Conservation (phyloP, 2,329 filamentous ascomycete species). For the Calonectria henricotiae region DNA sequence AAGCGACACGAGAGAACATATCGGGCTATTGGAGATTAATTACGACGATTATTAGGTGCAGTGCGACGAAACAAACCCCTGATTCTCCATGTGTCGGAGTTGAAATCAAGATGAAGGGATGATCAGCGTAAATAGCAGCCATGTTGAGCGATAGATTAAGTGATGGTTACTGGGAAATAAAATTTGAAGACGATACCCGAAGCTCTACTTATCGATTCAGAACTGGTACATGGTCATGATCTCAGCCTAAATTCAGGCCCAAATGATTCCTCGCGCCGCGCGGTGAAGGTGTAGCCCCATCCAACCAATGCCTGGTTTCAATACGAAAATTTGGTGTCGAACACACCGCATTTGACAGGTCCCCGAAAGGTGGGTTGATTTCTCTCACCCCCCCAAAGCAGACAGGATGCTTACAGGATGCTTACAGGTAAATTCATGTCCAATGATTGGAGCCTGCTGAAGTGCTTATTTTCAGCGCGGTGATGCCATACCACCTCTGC, state of each 20-base stretch:
- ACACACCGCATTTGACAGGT: not conserved
- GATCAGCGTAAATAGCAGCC: conserved; percentile 32
- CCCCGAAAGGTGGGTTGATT: conserved; percentile 5
- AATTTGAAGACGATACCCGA: too few species aligned
- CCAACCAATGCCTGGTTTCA: too few species aligned
- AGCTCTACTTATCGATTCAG: not conserved
- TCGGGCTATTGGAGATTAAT: conserved; percentile 46
- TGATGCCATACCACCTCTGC: not conserved
- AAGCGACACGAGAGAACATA: conserved; percentile 50
- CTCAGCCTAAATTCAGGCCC: not conserved
- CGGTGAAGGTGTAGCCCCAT: not conserved
- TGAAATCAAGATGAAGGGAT: conserved; percentile 28
- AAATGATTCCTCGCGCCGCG: too few species aligned
- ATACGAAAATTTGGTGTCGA: too few species aligned
- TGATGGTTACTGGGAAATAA: not conserved
- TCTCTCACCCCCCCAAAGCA: not conserved
- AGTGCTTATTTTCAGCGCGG: not conserved
- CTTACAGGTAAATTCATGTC: not conserved
- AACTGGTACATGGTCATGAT: too few species aligned
- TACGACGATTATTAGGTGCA: not conserved
- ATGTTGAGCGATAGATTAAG: not conserved
- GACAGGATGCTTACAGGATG: not conserved
- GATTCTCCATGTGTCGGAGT: conserved; percentile 24
- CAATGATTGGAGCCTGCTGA: not conserved
- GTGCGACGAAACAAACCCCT: not conserved